Conservation (phyloP, 2,329 filamentous ascomycete species). For the Pseudocercospora vitis region DNA sequence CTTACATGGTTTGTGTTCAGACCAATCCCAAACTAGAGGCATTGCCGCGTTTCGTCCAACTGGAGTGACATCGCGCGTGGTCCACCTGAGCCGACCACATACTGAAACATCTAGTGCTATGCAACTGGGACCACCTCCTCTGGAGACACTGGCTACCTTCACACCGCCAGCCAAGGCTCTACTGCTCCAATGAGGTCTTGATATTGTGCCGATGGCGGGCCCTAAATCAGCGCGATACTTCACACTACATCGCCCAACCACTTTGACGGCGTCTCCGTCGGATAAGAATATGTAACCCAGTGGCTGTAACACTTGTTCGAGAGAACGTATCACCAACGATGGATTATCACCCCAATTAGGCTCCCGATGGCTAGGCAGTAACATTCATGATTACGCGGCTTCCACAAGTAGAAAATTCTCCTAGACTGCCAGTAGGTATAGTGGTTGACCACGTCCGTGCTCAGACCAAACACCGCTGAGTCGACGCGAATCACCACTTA, state of each 20-base stretch:
- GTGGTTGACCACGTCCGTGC: too few species aligned
- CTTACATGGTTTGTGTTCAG: background rate
- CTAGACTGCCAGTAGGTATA: background rate
- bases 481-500: too few species aligned
- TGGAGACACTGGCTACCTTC: too few species aligned
- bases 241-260: background rate
- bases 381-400: background rate
- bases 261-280: background rate
- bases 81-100: conserved; percentile 10
- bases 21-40: background rate
- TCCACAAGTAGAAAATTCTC: background rate
- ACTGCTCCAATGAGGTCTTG: conserved; percentile 2
- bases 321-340: background rate
- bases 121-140: too few species aligned
- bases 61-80: background rate
- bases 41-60: background rate
- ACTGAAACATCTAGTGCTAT: too few species aligned
- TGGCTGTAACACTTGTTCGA: background rate
- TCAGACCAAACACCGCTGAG: too few species aligned
- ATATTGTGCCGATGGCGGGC: conserved; percentile 14
- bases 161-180: conserved; percentile 10
- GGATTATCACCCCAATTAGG: background rate
- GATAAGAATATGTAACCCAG: background rate
- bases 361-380: background rate
- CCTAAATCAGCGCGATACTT: background rate